These are phyloP conservation scores for Pleurotus giganteus DNA, from an alignment of 768 basidiomycete species.

Conservation along the genomic window DNA sequence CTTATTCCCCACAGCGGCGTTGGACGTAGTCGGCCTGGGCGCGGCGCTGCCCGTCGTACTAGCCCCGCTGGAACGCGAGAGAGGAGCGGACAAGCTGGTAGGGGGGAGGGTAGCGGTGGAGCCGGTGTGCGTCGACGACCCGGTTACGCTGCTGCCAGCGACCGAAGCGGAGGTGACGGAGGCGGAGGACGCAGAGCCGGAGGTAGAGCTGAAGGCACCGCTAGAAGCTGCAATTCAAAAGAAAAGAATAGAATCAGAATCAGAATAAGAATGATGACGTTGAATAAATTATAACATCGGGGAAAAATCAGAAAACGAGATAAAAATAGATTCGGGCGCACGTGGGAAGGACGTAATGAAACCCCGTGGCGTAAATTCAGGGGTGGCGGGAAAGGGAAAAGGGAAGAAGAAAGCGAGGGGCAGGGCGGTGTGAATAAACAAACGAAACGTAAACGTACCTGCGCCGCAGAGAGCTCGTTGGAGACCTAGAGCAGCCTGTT, in stretches of 20 bases:
- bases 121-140: background rate
- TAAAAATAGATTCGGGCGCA: background rate
- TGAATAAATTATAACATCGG: background rate
- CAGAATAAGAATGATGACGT: background rate
- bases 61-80: background rate
- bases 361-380: background rate
- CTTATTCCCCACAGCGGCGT: background rate
- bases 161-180: background rate
- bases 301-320: background rate
- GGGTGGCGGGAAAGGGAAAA: background rate
- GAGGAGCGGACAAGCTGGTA: background rate
- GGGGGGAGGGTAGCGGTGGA: background rate
- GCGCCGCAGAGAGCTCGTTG: slow-evolving; percentile 3
- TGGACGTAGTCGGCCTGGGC: background rate
- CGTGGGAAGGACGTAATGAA: background rate
- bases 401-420: background rate
- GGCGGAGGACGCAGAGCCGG: background rate
- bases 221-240: background rate
- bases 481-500: slow-evolving; percentile 3
- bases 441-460: background rate
- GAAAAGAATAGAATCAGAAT: background rate
- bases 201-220: background rate
- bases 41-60: background rate
- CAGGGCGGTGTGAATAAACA: background rate
- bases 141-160: background rate